Percentiles rank a stretch among this genome's conserved stretches.
phyloP scores from a whole-genome alignment of 2,329 filamentous ascomycete species.

The Davidsoniella eucalypti region DNA sequence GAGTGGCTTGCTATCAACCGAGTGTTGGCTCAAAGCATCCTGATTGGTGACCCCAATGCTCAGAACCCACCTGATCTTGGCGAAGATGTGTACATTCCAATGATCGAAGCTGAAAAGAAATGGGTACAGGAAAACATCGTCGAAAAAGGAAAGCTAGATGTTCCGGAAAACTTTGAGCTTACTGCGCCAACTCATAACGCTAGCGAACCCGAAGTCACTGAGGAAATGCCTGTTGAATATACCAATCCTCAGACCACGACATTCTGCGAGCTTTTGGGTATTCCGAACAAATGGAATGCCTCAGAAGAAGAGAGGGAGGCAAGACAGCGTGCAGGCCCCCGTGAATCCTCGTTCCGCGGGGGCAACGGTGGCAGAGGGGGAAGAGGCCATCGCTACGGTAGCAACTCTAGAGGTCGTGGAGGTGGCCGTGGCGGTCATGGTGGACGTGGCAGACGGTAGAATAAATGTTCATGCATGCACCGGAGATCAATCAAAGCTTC shows the following conservation, averaged over 20 bases:
- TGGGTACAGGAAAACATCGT: conserved; percentile 75
- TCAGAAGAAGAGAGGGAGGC: conserved; percentile 54
- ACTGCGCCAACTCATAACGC: conserved; percentile 59
- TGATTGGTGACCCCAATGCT: conserved; percentile 42
- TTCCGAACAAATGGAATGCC: conserved; percentile 61
- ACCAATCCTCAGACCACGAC: conserved; percentile 70
- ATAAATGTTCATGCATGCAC: neutral
- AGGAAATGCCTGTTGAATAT: conserved; percentile 59
- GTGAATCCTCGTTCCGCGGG: conserved; percentile 14
- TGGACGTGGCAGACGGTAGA: neutral
- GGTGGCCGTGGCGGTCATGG: conserved; percentile 7
- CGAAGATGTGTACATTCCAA: conserved; percentile 47
- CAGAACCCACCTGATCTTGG: conserved; percentile 43
- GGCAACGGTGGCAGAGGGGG: conserved; percentile 23
- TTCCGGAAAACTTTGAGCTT: conserved; percentile 62
- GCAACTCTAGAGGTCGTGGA: conserved; percentile 18
- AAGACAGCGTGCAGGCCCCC: conserved; percentile 30
- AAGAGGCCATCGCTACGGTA: conserved; percentile 20
- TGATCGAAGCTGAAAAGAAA: conserved; percentile 52
- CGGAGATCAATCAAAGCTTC: too few species aligned
- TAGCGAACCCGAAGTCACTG: conserved; percentile 37
- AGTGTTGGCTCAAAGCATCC: conserved; percentile 51
- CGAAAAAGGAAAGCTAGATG: conserved; percentile 37
- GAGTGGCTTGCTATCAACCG: conserved; percentile 94
- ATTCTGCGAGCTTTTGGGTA: conserved; percentile 64